These are phyloP conservation scores for Myriosclerotinia scirpicola DNA, from an alignment of 2,329 filamentous ascomycete genomes.

Conservation along the genomic window DNA sequence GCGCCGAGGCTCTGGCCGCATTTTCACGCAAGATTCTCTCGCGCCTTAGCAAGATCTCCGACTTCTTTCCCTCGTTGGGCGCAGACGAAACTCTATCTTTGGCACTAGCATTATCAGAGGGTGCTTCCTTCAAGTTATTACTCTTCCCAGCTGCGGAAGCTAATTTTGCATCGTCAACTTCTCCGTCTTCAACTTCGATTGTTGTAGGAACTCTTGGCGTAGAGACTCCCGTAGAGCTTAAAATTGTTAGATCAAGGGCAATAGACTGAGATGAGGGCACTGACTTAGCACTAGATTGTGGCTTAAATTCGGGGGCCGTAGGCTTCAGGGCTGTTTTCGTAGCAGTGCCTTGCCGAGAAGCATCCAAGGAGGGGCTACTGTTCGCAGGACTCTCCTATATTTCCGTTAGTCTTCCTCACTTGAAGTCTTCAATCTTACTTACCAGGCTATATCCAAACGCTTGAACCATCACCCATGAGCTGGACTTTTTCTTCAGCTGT, in stretches of 20 bases:
- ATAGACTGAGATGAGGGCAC: constrained; percentile 19
- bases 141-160: constrained; percentile 16
- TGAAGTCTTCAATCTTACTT: constrained; percentile 38
- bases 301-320: constrained; percentile 65
- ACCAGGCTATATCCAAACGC: constrained; percentile 68
- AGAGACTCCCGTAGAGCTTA: constrained; percentile 39
- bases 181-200: constrained; percentile 67
- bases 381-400: constrained; percentile 27
- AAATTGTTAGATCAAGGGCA: constrained; percentile 40
- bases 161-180: constrained; percentile 62
- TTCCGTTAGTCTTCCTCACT: constrained; percentile 38
- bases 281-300: constrained; percentile 44
- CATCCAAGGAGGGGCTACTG: constrained; percentile 22
- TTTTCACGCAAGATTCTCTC: constrained; percentile 37
- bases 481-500: constrained; percentile 64
- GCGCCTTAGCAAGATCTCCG: constrained; percentile 35
- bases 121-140: constrained; percentile 16
- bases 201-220: constrained; percentile 37
- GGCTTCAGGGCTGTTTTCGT: constrained; percentile 52
- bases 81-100: constrained; percentile 30
- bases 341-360: constrained; percentile 18
- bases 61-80: constrained; percentile 32
- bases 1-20: constrained; percentile 33
- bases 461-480: constrained; percentile 72
- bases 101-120: constrained; percentile 24